Conservation (phyloP, 2,329 filamentous ascomycete species). For the Botrytis pseudocinerea region DNA sequence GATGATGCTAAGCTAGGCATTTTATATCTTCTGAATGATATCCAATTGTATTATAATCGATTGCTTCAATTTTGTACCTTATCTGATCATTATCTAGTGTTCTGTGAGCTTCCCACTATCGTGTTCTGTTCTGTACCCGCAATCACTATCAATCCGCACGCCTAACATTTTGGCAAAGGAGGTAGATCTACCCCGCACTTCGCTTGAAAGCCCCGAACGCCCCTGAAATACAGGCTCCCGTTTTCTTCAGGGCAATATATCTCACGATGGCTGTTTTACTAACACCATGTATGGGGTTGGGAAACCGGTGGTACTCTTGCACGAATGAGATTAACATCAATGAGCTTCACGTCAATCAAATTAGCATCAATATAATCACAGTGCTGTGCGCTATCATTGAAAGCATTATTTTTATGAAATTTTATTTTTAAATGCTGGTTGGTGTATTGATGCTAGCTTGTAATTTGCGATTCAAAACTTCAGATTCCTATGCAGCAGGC, state of each 20-base stretch:
- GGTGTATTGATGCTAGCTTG: background rate
- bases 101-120: rapidly evolving
- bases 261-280: background rate
- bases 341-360: background rate
- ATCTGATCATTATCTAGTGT: background rate
- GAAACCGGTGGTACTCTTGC: background rate
- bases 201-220: background rate
- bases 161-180: background rate
- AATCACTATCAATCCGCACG: background rate
- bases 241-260: too few relatives aligned
- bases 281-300: background rate
- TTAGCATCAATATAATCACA: background rate
- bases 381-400: background rate
- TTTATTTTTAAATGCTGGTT: too few relatives aligned
- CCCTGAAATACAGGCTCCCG: background rate
- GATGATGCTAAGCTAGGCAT: background rate
- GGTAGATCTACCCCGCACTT: background rate
- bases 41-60: background rate
- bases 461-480: background rate
- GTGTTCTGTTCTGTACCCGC: background rate
- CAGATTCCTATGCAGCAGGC: background rate
- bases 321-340: background rate
- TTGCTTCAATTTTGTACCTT: background rate
- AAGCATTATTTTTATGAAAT: background rate
- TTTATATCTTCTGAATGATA: background rate